Percentiles rank a stretch among this genome's conserved stretches.
Evolutionary conservation across 495 filamentous ascomycete genomes (phyloP).

Genomic region (Chlorociboria aeruginascens): DNA sequence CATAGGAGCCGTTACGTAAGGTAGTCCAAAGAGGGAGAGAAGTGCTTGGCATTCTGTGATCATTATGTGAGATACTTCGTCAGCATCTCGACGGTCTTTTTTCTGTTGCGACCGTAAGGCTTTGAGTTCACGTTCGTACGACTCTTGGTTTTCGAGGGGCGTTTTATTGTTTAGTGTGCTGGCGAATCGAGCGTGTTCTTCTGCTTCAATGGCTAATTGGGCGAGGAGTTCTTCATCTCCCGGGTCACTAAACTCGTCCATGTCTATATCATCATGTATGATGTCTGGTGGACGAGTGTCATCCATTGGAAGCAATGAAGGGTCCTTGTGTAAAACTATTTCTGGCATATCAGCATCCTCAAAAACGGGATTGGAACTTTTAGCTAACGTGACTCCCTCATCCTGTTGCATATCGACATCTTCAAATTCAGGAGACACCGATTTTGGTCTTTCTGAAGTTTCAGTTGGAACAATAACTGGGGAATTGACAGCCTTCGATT

Average conservation of each 20-base stretch:
- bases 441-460: background rate
- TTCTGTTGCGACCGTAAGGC: conserved; percentile 85
- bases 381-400: conserved; percentile 4
- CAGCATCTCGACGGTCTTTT: conserved; percentile 88
- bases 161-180: conserved; percentile 67
- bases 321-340: background rate
- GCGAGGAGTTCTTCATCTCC: conserved; percentile 83
- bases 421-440: conserved; percentile 22
- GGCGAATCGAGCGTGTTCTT: conserved; percentile 88
- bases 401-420: conserved; percentile 20
- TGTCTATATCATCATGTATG: conserved; percentile 12
- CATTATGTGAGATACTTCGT: conserved; percentile 93
- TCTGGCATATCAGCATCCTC: conserved; percentile 17
- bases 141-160: conserved; percentile 47
- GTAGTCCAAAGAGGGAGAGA: conserved; percentile 79
- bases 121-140: conserved; percentile 79
- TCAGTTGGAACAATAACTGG: background rate
- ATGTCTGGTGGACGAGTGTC: conserved; percentile 4
- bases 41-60: conserved; percentile 88
- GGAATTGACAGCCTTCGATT: background rate
- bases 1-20: conserved; percentile 96
- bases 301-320: background rate
- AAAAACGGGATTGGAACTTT: conserved; percentile 16
- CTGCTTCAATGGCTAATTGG: conserved; percentile 75
- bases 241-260: conserved; percentile 58